A percentile compares a stretch with the other conserved stretches of the same genome.
These are phyloP conservation scores for Pterocarpus santalinus DNA, from an alignment of 306 rosid genomes.

Conservation along the genomic window DNA sequence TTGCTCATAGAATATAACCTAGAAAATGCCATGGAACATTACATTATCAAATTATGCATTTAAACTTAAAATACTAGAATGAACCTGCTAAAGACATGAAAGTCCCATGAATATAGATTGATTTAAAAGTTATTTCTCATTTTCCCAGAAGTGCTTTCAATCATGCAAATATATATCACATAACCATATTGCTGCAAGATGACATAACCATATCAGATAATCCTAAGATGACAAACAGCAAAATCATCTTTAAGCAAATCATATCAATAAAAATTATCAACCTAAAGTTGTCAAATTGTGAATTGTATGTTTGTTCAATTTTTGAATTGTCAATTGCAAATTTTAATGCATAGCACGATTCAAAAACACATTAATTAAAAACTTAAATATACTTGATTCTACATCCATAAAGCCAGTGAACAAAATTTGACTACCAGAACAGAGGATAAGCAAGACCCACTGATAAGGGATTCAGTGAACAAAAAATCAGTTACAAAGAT, in stretches of 20 bases:
- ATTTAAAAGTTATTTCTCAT: not conserved
- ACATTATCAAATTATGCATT: conserved; percentile 34
- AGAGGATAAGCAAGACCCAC: too few relatives aligned
- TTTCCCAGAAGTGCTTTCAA: too few relatives aligned
- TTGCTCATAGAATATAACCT: conserved; percentile 98
- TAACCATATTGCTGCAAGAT: too few relatives aligned
- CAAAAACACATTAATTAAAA: not conserved
- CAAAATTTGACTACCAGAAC: too few relatives aligned
- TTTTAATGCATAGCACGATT: not conserved
- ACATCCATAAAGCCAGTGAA: not conserved
- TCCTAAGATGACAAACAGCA: not conserved
- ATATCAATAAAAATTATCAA: not conserved
- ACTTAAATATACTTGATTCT: not conserved
- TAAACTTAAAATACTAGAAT: conserved; percentile 21
- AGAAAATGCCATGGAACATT: conserved; percentile 35
- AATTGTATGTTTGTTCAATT: too few relatives aligned
- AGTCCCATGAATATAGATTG: conserved; percentile 7
- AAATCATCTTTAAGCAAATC: not conserved
- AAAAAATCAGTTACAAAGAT: too few relatives aligned
- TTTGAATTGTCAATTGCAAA: not conserved
- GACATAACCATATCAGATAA: not conserved
- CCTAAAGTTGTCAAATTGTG: not conserved
- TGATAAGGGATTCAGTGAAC: too few relatives aligned
- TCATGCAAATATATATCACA: too few relatives aligned
- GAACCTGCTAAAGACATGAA: conserved; percentile 3